A percentile compares a stretch with the other conserved stretches of the same genome.
Conservation (phyloP, 2,329 filamentous ascomycete genomes). For the Periconia sp. region DNA sequence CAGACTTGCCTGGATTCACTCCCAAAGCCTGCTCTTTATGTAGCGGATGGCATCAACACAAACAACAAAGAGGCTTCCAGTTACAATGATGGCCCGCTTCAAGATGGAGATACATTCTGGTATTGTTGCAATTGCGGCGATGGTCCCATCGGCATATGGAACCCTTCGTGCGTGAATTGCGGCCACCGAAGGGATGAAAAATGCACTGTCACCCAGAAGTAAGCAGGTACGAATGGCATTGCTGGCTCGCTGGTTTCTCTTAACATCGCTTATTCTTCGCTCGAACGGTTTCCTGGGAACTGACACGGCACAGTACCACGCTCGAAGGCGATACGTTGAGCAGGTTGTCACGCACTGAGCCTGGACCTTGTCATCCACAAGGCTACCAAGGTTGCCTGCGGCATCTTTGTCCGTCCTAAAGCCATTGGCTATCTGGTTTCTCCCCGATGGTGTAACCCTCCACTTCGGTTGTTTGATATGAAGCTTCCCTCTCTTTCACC, state of each 20-base stretch:
- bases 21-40: neutral
- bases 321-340: neutral
- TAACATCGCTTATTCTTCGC: too few relatives aligned
- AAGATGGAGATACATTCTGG: slow-evolving; percentile 16
- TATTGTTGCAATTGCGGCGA: slow-evolving; percentile 18
- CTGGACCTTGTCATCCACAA: neutral
- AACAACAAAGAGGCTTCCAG: neutral
- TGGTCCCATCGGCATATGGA: slow-evolving; percentile 12
- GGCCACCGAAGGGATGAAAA: slow-evolving; percentile 1
- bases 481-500: neutral
- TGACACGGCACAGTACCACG: neutral
- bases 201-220: neutral
- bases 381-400: neutral
- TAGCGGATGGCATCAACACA: neutral
- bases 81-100: neutral
- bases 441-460: neutral
- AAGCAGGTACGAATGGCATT: neutral
- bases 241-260: too few relatives aligned
- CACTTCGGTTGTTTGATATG: neutral
- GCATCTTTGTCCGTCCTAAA: neutral
- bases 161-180: slow-evolving; percentile 10
- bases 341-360: neutral
- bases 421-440: neutral
- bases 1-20: neutral
- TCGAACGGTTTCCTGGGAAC: neutral